Evolutionary conservation across 208 protist genomes (phyloP).

Genomic region (Blechomonas ayalai): DNA sequence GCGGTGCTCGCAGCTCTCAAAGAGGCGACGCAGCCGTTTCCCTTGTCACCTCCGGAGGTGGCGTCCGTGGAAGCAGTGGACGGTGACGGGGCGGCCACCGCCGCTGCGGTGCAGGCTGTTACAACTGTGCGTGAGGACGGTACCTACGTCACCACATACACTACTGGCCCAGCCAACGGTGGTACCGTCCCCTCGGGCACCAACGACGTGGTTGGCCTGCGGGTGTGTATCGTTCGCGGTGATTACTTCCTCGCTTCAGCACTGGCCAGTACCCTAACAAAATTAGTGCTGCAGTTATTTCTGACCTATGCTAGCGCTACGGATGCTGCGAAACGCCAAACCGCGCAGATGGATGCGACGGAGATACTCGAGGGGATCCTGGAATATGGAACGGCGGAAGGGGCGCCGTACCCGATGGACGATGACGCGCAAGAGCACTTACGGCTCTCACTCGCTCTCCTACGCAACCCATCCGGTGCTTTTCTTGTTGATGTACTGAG

Average conservation of each 20-base stretch:
- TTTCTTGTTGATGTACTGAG: constrained; percentile 62
- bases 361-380: constrained; percentile 65
- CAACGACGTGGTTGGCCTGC: constrained; percentile 22
- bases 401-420: constrained; percentile 34
- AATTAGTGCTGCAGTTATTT: constrained; percentile 89
- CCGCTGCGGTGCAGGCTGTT: constrained; percentile 33
- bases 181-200: not conserved
- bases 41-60: constrained; percentile 27
- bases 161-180: constrained; percentile 16
- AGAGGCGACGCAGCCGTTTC: constrained; percentile 39
- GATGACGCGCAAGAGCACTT: constrained; percentile 91
- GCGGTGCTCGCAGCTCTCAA: constrained; percentile 30
- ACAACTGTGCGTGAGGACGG: constrained; percentile 87
- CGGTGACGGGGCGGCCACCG: not conserved
- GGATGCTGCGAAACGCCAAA: constrained; percentile 19
- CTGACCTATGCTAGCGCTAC: constrained; percentile 2
- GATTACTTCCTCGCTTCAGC: constrained; percentile 93
- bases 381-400: constrained; percentile 54
- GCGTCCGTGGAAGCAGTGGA: constrained; percentile 3
- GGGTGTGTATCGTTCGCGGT: constrained; percentile 55
- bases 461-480: constrained; percentile 23
- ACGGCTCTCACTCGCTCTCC: constrained; percentile 54
- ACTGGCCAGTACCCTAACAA: constrained; percentile 87
- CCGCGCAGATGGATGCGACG: constrained; percentile 52
- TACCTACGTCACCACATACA: constrained; percentile 92